Conservation (phyloP, 2,329 filamentous ascomycete species). For the Talaromyces islandicus region DNA sequence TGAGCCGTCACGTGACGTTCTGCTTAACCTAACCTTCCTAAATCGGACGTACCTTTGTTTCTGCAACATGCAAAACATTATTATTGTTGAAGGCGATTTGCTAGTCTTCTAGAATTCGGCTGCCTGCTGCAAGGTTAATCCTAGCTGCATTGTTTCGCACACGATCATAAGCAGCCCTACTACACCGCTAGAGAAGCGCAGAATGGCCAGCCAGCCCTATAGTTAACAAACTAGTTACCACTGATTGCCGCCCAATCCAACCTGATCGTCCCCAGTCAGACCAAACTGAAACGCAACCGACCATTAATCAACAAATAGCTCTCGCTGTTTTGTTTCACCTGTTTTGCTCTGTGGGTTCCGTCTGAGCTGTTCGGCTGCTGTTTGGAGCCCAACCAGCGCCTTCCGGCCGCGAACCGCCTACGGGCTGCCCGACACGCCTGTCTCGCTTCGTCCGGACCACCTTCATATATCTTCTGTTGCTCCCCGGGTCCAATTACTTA, state of each 20-base stretch:
- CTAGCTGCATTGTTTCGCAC: not conserved
- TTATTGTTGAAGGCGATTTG: not conserved
- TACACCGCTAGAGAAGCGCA: not conserved
- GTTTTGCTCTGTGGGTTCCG: not conserved
- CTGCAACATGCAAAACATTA: not conserved
- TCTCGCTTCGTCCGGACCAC: not conserved
- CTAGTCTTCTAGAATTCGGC: not conserved
- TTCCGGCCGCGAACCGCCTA: not conserved
- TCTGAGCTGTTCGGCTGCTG: conserved; percentile 1
- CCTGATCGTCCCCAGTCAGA: not conserved
- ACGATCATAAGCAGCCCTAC: not conserved
- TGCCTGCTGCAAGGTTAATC: not conserved
- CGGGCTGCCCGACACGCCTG: conserved; percentile 4
- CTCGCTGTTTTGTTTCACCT: not conserved
- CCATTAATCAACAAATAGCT: not conserved
- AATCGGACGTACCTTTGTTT: not conserved
- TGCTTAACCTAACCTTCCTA: not conserved
- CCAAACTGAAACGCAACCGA: not conserved
- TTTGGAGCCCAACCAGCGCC: conserved; percentile 6
- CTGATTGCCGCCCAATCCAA: not conserved
- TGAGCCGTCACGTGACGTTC: not conserved
- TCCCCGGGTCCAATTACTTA: not conserved
- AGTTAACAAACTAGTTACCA: not conserved
- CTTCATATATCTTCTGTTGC: not conserved
- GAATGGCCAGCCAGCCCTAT: not conserved